Conservation (phyloP, 768 basidiomycete genomes). For the Lentinula lateritia region DNA sequence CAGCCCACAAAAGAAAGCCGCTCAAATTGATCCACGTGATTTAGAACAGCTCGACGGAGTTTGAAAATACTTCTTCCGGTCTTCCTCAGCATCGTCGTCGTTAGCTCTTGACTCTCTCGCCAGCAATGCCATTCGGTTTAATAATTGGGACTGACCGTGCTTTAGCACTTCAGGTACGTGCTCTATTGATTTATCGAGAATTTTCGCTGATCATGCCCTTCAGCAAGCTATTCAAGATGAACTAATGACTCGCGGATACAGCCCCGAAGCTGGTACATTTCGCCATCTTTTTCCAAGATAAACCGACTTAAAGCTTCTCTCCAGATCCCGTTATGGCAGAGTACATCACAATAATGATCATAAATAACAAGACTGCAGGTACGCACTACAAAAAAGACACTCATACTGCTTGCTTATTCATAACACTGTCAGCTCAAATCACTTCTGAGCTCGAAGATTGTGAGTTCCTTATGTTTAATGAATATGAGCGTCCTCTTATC, state of each 20-base stretch:
- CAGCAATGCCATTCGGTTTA: constrained; percentile 64
- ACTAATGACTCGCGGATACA: constrained; percentile 69
- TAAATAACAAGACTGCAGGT: constrained; percentile 85
- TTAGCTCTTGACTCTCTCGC: not conserved
- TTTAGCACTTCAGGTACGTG: constrained; percentile 56
- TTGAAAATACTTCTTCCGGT: constrained; percentile 5
- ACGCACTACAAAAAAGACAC: constrained; percentile 18
- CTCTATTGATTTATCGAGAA: not conserved
- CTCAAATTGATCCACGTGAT: not conserved
- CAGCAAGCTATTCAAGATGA: constrained; percentile 81
- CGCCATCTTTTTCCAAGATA: constrained; percentile 5
- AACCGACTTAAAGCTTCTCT: constrained; percentile 10
- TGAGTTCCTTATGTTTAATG: constrained; percentile 25
- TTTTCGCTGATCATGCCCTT: constrained; percentile 11
- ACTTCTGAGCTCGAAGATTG: constrained; percentile 83
- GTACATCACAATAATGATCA: constrained; percentile 93
- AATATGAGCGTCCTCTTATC: not conserved
- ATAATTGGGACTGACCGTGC: constrained; percentile 79
- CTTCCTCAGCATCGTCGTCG: constrained; percentile 21
- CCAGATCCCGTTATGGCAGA: constrained; percentile 89
- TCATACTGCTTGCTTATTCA: constrained; percentile 9
- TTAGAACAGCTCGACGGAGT: not conserved
- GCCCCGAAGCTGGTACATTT: constrained; percentile 65
- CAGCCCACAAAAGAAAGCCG: too few relatives aligned
- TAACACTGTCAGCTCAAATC: constrained; percentile 60